Evolutionary conservation across 768 basidiomycete species (phyloP), one percentile per base, ranked within the genome.

Genomic region (Leccinum pellstonianum): DNA sequence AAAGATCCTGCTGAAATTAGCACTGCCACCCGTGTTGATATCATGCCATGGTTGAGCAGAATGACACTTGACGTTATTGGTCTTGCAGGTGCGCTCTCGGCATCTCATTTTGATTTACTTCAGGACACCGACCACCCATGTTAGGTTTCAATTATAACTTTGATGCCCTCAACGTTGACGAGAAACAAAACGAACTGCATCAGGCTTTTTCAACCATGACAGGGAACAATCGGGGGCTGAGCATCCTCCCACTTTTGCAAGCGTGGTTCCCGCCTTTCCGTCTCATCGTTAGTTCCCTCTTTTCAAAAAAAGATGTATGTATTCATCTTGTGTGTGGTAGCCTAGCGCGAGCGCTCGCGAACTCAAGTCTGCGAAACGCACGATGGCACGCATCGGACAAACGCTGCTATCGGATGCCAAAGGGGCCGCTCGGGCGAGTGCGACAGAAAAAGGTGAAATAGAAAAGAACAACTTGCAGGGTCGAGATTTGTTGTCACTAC

Each of bases 351-450:
- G 61, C 9, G 47, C 54, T n/a, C 62, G 66, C 19, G 49, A 21
- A 35, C 58, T 68, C 31, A 50, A 57, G 8, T 53, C 41, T 10
- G 77, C 81, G 7, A 70, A 73, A 37, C 62, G 61, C 1, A 81
- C 77, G 1, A 86, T 86, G 75, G 57, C 66, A 12, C 77, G 78
- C 9, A 81, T 88, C 55, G 86, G 83, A 3, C 69, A 69, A 12
- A 69, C 82, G 35, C 72, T 87, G n/a, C 60, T 86, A 41, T 79
- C 41, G 5, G 17, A 7, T 8, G 87, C 84, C 64, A 86, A 86
- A 62, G 70, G 70, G 3, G 72, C 66, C 10, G 72, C 79, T 7
- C 59, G 64, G 10, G 60, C 61, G 11, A 29, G 62, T 25, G 67
- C 65, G 12, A 66, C 59, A 2, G 64, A 69, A 46, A 61, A 66